phyloP scores from a whole-genome alignment of 1,284 basidiomycete species.

The Heterobasidion occidentale region DNA sequence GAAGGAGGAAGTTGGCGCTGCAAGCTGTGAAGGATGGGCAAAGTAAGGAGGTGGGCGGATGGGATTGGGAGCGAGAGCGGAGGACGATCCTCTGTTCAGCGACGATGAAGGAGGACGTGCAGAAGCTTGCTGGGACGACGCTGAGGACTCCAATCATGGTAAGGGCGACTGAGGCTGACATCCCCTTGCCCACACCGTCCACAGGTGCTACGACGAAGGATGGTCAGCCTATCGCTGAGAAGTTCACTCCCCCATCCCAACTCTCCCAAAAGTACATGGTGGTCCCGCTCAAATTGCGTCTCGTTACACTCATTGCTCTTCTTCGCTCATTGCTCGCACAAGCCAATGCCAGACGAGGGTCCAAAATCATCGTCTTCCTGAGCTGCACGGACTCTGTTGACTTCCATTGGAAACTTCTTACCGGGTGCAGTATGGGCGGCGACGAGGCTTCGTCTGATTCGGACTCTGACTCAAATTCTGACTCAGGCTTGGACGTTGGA shows the following conservation, averaged over 20 bases:
- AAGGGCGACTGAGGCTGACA: conserved; percentile 51
- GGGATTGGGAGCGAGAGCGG: conserved; percentile 75
- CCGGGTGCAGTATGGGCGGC: conserved; percentile 66
- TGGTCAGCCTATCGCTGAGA: conserved; percentile 28
- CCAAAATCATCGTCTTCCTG: conserved; percentile 89
- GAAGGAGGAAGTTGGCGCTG: conserved; percentile 64
- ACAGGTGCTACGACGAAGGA: background rate
- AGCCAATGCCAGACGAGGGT: conserved; percentile 38
- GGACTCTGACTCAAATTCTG: conserved; percentile 19
- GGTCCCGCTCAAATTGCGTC: conserved; percentile 88
- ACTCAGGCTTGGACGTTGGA: background rate
- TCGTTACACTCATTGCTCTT: conserved; percentile 87
- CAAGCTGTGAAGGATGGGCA: conserved; percentile 68
- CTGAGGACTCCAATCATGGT: conserved; percentile 69
- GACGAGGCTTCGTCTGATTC: conserved; percentile 10
- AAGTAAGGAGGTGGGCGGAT: conserved; percentile 69
- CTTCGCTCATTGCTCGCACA: conserved; percentile 70
- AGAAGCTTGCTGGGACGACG: conserved; percentile 83
- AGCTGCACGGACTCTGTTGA: conserved; percentile 98
- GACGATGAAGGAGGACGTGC: conserved; percentile 92
- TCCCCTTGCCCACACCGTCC: conserved; percentile 15
- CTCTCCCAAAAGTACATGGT: conserved; percentile 90
- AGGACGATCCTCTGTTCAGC: conserved; percentile 94
- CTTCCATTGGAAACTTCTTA: conserved; percentile 91
- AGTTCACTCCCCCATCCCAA: conserved; percentile 92